These are phyloP conservation scores for Starmerella lactis-condensi DNA, from an alignment of 805 yeast genomes.

Conservation along the genomic window DNA sequence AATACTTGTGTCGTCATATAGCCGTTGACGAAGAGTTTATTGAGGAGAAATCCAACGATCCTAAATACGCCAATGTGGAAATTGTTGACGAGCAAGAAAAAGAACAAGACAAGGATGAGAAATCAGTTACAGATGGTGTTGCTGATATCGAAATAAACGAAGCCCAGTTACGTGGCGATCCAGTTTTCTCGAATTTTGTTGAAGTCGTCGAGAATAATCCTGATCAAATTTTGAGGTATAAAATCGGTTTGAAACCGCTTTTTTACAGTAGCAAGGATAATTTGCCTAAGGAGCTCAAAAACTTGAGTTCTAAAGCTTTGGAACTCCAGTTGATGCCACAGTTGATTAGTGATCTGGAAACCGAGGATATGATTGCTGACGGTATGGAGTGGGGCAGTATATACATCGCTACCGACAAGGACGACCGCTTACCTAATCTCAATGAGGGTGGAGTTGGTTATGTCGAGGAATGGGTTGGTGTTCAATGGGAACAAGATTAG, in stretches of 20 bases:
- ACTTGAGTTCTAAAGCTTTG: slow-evolving; percentile 38
- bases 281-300: slow-evolving; percentile 28
- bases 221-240: slow-evolving; percentile 69
- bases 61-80: slow-evolving; percentile 25
- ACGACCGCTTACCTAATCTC: slow-evolving; percentile 37
- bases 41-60: slow-evolving; percentile 25
- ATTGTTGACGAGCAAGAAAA: slow-evolving; percentile 31
- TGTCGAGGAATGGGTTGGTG: slow-evolving; percentile 62
- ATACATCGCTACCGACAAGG: slow-evolving; percentile 55
- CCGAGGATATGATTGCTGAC: slow-evolving; percentile 29
- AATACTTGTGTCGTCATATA: slow-evolving; percentile 46
- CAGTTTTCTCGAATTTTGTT: slow-evolving; percentile 60
- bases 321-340: slow-evolving; percentile 93
- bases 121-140: slow-evolving; percentile 8
- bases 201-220: slow-evolving; percentile 66
- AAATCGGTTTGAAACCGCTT: slow-evolving; percentile 59
- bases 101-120: slow-evolving; percentile 7
- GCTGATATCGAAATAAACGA: slow-evolving; percentile 28
- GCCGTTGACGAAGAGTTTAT: slow-evolving; percentile 57
- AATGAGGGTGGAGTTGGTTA: slow-evolving; percentile 60
- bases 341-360: slow-evolving; percentile 65
- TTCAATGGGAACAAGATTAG: slow-evolving; percentile 52
- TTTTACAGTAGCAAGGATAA: slow-evolving; percentile 45
- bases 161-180: slow-evolving; percentile 27
- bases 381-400: slow-evolving; percentile 99